Percentiles rank a stretch among this genome's conserved stretches.
phyloP scores from a whole-genome alignment of 2,329 filamentous ascomycete genomes.

The Penicillium expansum region DNA sequence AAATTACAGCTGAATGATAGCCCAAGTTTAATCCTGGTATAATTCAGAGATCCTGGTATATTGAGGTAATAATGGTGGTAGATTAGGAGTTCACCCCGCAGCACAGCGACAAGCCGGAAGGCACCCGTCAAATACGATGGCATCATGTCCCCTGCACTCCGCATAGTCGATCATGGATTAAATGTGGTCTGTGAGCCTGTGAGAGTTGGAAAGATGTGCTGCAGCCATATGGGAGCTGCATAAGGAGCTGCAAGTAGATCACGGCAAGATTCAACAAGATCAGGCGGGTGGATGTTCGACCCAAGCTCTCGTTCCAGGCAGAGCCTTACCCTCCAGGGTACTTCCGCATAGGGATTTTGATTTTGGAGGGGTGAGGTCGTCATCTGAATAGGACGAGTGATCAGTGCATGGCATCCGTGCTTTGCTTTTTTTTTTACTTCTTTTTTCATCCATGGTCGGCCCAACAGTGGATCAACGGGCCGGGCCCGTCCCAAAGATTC shows the following conservation, averaged over 20 bases:
- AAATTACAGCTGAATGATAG: neutral
- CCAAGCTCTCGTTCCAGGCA: neutral
- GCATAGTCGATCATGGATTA: constrained; percentile 5
- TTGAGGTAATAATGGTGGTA: neutral
- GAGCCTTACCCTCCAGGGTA: neutral
- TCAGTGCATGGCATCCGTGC: constrained; percentile 22
- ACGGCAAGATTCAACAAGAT: neutral
- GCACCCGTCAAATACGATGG: constrained; percentile 1
- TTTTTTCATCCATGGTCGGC: constrained; percentile 5
- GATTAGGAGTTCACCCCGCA: neutral
- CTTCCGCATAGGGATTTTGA: neutral
- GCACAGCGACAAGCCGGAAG: neutral
- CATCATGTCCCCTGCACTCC: constrained; percentile 9
- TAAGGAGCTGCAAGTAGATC: constrained; percentile 6
- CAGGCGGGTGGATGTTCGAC: constrained; percentile 3
- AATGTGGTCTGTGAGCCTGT: constrained; percentile 5
- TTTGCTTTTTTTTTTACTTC: constrained; percentile 2
- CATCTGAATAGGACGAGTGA: constrained; percentile 23
- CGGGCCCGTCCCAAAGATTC: constrained; percentile 19
- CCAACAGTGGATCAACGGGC: constrained; percentile 23
- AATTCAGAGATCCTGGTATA: neutral
- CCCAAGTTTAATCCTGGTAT: neutral
- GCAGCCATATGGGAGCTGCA: constrained; percentile 9
- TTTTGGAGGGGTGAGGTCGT: constrained; percentile 12
- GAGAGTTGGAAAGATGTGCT: constrained; percentile 2